Base-by-base conservation (phyloP, 2,329 filamentous ascomycete species). In the Cladosporium halotolerans region DNA sequence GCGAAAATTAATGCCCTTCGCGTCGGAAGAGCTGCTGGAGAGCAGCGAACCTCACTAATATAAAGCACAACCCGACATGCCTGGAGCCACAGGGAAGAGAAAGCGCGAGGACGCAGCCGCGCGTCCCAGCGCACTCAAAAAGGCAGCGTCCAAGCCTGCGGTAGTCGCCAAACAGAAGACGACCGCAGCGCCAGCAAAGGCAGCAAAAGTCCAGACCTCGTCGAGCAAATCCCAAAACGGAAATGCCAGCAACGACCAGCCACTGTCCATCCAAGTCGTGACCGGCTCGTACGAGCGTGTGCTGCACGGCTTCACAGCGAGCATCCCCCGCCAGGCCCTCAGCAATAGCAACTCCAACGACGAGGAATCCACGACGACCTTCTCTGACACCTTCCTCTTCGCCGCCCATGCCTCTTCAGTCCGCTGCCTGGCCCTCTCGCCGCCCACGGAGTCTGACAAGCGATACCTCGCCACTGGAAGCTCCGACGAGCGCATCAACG, bases 331-430 rank as follows among this genome's bases (percentile, higher is more conserved):
- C 46, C 32, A 50, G 18, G 39, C 40, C 10, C 33, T 38, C 18
- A 41, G 19, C 39, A 45, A 46, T 45, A 49, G 36, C 32, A 56
- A 60, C 18, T 52, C 66, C 31, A 38, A 16, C 31, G 48, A 44
- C 48, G 44, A 44, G n/a, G 55, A 58, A 18, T 52, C 67, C 36
- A 62, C 65, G 14, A 76, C 84, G 52, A 78, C 84, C 48, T 97
- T 96, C 67, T 82, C 88, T 60, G 92, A 97, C 70, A 92, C 88
- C 0, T 99, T 99, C 70, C 81, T 99, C 54, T 96, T 99, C 80
- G 89, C 91, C 66, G 91, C 93, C 11, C 93, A 99, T 73, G 80
- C 83, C 53, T 95, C 91, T 10, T 86, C 93, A 4, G 89, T 99
- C 68, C 86, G 90, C 63, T 95, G 89, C 67, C 79, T 99, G 33